Evolutionary conservation across 2,329 filamentous ascomycete genomes (phyloP), one percentile per base, ranked within the genome.

Genomic region (Cytospora paraplurivora): DNA sequence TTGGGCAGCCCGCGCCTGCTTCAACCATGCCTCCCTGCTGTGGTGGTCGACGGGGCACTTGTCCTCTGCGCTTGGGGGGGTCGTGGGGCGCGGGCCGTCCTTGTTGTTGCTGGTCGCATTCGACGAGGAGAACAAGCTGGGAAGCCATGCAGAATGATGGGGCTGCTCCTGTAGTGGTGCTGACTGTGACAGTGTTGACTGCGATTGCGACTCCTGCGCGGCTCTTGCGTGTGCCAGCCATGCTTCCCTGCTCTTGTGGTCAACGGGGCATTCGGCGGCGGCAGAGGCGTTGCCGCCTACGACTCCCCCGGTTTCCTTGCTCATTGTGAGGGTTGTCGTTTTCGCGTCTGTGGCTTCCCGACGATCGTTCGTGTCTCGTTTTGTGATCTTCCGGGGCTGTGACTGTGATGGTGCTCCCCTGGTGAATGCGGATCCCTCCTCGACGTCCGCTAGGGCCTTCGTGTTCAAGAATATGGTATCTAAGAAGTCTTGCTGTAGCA

Each of bases 31-130:
- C 71, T 93, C 90, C 71, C 95, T 89, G 59, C 92, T 90, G 72
- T 92, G 91, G 78, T 93, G 90, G 78, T 98, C 93, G 72, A 98
- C 92, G 6, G 95, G 95, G 72, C 95, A 98, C 63, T 81, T 82
- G 67, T 73, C 73, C 51, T 17, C 58, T 12, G 44, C n/a, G 44
- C 44, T 21, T 10, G 44, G 21, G n/a, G 19, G 44, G 54, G 7
- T 41, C 12, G 8, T 3, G 27, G 27, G 27, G 27, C 27, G 2
- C 27, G 27, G 27, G 27, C 27, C 19, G 53, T 56, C n/a, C 33
- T 50, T 15, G 21, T 7, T 13, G 58, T 47, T 17, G 44, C n/a
- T 47, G 7, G n/a, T 21, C n/a, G n/a, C 21, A 12, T 21, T 47
- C 44, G n/a, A 21, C 8, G 44, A 47, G 41, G 41, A 15, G 5